phyloP scores from a whole-genome alignment of 2,329 filamentous ascomycete species.

The Fusarium austroafricanum region DNA sequence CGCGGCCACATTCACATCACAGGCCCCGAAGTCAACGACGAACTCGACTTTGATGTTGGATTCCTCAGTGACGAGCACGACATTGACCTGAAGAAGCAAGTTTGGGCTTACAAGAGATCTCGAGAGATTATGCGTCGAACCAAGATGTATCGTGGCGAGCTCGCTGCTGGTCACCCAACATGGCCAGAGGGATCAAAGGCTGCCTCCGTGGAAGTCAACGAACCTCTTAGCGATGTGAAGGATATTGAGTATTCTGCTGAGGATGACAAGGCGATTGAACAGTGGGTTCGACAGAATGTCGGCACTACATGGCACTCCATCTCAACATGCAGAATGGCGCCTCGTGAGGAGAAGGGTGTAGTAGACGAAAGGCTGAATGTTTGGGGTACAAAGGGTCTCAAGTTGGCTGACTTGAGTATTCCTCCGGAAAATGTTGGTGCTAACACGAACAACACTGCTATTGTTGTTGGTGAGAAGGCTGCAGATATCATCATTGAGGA shows the following conservation, averaged over 20 bases:
- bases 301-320: slow-evolving; percentile 60
- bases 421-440: slow-evolving; percentile 55
- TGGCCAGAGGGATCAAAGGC: slow-evolving; percentile 58
- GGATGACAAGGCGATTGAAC: slow-evolving; percentile 62
- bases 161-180: slow-evolving; percentile 56
- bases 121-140: slow-evolving; percentile 71
- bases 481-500: slow-evolving; percentile 56
- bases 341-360: slow-evolving; percentile 55
- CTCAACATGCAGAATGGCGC: slow-evolving; percentile 60
- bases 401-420: slow-evolving; percentile 56
- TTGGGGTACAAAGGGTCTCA: slow-evolving; percentile 56
- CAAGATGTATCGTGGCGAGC: slow-evolving; percentile 62
- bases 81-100: slow-evolving; percentile 69
- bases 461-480: slow-evolving; percentile 61
- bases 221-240: slow-evolving; percentile 46
- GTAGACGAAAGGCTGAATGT: slow-evolving; percentile 53
- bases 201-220: slow-evolving; percentile 59
- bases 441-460: slow-evolving; percentile 62
- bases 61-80: slow-evolving; percentile 67
- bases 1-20: slow-evolving; percentile 72
- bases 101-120: slow-evolving; percentile 75
- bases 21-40: slow-evolving; percentile 54
- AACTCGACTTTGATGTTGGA: slow-evolving; percentile 67
- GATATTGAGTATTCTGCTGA: slow-evolving; percentile 62
- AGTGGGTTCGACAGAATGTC: slow-evolving; percentile 56